Conservation (phyloP, 352 stramenopile species). For the Plasmopara halstedii region DNA sequence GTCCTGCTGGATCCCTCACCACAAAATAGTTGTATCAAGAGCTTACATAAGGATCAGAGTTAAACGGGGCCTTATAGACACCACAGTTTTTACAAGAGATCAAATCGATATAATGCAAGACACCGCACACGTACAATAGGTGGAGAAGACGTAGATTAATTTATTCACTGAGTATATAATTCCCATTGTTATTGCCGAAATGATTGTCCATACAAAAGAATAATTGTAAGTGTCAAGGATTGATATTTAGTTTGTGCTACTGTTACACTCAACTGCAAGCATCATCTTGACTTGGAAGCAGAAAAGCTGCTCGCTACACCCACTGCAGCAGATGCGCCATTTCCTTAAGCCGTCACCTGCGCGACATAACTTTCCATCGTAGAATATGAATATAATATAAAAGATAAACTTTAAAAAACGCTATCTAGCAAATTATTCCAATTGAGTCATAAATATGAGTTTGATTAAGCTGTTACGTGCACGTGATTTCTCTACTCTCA, state of each 20-base stretch:
- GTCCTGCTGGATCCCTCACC: conserved; percentile 14
- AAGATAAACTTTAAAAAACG: no score
- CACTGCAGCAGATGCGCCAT: conserved; percentile 13
- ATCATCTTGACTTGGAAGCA: conserved; percentile 9
- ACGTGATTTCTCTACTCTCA: conserved; percentile 34
- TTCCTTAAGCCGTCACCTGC: not conserved
- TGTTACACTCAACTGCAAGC: not conserved
- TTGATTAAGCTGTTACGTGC: no score
- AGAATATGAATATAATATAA: not conserved
- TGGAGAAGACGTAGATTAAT: conserved; percentile 30
- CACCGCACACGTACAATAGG: conserved; percentile 31
- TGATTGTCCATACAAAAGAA: no score
- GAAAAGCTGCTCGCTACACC: conserved; percentile 10
- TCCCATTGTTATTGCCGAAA: conserved; percentile 5
- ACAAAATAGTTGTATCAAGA: conserved; percentile 17
- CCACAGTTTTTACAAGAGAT: conserved; percentile 2
- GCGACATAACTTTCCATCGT: not conserved
- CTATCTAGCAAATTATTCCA: no score
- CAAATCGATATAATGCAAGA: conserved; percentile 15
- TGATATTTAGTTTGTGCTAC: not conserved
- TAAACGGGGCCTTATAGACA: not conserved
- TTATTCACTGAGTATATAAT: conserved; percentile 37
- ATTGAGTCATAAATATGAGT: no score
- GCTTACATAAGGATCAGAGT: not conserved
- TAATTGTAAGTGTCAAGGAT: no score